Evolutionary conservation across 805 yeast species (phyloP).

Genomic region (Nakazawaea sp.): DNA sequence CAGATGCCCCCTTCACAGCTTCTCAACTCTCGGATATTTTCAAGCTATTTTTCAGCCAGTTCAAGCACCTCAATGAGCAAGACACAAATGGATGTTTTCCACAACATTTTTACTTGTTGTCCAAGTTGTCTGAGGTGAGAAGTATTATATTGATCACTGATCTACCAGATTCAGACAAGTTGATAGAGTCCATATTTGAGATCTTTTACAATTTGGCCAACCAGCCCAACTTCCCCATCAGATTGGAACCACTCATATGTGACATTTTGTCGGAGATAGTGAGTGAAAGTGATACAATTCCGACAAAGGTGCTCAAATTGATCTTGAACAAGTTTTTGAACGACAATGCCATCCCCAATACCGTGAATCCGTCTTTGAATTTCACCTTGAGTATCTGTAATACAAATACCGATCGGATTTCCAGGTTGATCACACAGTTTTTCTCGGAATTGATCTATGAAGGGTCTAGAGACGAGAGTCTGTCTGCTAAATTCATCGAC

Average conservation of each 20-base stretch:
- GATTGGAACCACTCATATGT: conserved; percentile 53
- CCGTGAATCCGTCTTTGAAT: conserved; percentile 53
- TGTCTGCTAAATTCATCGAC: conserved; percentile 19
- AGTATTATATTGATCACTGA: conserved; percentile 72
- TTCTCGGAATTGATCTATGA: conserved; percentile 72
- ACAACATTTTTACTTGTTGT: conserved; percentile 59
- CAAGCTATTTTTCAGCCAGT: conserved; percentile 56
- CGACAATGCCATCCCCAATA: conserved; percentile 17
- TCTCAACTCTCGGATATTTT: conserved; percentile 58
- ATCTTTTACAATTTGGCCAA: conserved; percentile 51
- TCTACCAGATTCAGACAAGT: conserved; percentile 50
- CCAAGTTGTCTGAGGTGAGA: conserved; percentile 67
- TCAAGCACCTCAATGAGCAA: conserved; percentile 39
- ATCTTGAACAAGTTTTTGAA: conserved; percentile 58
- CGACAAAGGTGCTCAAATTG: conserved; percentile 51
- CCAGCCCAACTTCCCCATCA: conserved; percentile 34
- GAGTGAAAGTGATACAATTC: conserved; percentile 61
- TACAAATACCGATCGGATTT: conserved; percentile 62
- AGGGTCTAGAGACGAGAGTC: conserved; percentile 20
- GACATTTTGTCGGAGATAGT: conserved; percentile 73
- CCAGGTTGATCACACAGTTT: conserved; percentile 70
- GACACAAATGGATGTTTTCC: conserved; percentile 56
- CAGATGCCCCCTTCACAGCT: conserved; percentile 82
- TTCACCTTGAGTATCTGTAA: conserved; percentile 65
- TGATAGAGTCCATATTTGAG: conserved; percentile 52